phyloP scores from a whole-genome alignment of 169 alveolate genomes.

The Fabrea salina region DNA sequence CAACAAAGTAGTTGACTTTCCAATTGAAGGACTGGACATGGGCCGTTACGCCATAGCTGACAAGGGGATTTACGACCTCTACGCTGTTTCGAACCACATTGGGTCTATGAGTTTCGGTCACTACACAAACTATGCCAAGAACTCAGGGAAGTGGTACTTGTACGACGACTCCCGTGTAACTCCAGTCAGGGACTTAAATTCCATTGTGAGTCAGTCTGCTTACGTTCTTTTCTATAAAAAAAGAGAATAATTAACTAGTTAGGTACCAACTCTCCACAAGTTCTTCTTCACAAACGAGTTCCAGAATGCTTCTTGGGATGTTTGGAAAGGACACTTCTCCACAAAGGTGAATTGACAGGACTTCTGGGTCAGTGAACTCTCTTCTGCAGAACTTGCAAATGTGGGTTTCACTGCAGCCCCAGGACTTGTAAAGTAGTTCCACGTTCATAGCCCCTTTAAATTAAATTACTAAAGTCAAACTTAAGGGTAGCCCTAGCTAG shows the following conservation, averaged over 20 bases:
- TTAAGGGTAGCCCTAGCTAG: too few relatives aligned
- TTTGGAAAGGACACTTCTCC: too few relatives aligned
- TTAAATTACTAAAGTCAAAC: too few relatives aligned
- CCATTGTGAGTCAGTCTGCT: neutral
- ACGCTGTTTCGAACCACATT: constrained; percentile 78
- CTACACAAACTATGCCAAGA: constrained; percentile 78
- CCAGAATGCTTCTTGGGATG: too few relatives aligned
- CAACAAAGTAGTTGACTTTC: constrained; percentile 55
- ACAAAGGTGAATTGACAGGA: too few relatives aligned
- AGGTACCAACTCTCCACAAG: neutral
- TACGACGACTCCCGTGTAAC: constrained; percentile 67
- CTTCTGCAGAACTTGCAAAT: too few relatives aligned
- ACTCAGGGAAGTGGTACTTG: constrained; percentile 70
- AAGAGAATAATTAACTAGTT: neutral
- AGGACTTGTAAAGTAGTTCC: too few relatives aligned
- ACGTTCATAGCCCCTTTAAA: too few relatives aligned
- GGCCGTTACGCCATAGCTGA: constrained; percentile 38
- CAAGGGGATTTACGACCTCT: constrained; percentile 62
- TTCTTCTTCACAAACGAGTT: too few relatives aligned
- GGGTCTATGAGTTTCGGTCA: constrained; percentile 83
- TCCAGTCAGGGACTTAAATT: neutral
- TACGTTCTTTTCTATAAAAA: constrained; percentile 23
- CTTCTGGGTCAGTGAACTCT: too few relatives aligned
- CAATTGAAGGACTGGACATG: constrained; percentile 58
- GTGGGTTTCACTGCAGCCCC: too few relatives aligned